Base-by-base conservation (phyloP, 1,139 yeast species). In the Magnusiomyces clavatus region DNA sequence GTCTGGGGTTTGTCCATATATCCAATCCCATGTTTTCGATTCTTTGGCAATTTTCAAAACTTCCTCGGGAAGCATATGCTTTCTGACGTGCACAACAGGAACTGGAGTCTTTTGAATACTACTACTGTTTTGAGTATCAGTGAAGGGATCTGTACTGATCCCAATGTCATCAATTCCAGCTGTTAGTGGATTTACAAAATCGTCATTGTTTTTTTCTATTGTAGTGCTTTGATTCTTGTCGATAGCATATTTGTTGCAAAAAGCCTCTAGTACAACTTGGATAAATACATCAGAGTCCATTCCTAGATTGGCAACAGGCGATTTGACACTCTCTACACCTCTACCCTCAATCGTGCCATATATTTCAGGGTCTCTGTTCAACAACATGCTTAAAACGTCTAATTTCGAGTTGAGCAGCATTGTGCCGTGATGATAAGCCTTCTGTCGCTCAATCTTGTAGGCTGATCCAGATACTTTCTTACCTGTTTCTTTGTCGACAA, bases 381-480 rank as follows among this genome's bases (percentile, higher is more conserved):
- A 70, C 12, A 88, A 64, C 31, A 79, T 72, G 1, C 81, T 73
- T 55, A 92, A 71, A 1, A 75, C 69, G 29, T 74, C 75, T 35
- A 94, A 69, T 48, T 81, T 73, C 54, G 95, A 82, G 52, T 78
- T 71, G 17, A 94, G 71, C 12, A 94, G 73, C 97, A 94, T 88
- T 0, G 99, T 94, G 0, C 97, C 98, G 69, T 94, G 99, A 65
- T 94, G 98, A 59, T 90, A 85, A 2, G 96, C 83, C 59, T 81
- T 81, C 0, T 95, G 94, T 49, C 79, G 78, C 11, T 95, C 82
- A 17, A 94, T 75, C 64, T 90, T 92, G 67, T 80, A 90, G 0
- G 97, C 97, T 12, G 95, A 85, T 0, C 97, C 97, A 60, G 95
- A 84, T 4, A 90, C 80, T 61, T 90, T 90, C 2, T 65, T 66